These are phyloP conservation scores for Gracilariopsis chorda DNA, from an alignment of 23 red algal genomes.

Conservation along the genomic window DNA sequence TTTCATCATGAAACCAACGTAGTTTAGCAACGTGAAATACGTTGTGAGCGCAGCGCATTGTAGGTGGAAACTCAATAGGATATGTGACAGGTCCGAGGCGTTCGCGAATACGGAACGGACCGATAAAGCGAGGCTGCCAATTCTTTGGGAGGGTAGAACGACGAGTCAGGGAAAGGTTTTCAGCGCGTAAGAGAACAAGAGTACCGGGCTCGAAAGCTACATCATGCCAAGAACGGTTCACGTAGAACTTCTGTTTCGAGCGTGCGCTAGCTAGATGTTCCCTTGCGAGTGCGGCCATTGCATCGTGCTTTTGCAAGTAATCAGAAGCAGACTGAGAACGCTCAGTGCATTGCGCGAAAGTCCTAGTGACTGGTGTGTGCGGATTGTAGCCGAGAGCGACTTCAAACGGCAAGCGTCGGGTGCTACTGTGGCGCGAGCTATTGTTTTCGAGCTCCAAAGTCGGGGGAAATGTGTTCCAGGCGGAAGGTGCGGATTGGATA, in stretches of 20 bases:
- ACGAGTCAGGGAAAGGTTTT: too few species aligned
- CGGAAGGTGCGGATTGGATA: not conserved
- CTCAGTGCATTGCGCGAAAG: not conserved
- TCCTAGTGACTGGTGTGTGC: not conserved
- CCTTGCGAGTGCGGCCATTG: not conserved
- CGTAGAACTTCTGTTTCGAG: not conserved
- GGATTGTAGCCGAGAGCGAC: not conserved
- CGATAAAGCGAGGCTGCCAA: not conserved
- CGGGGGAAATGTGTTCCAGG: not conserved
- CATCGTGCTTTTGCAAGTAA: not conserved
- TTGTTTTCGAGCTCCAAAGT: not conserved
- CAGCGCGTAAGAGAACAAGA: too few species aligned
- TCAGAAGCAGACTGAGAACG: not conserved
- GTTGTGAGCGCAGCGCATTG: not conserved
- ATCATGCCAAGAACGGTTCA: not conserved
- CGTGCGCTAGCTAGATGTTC: not conserved
- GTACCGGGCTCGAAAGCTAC: too few species aligned
- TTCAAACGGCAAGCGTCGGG: not conserved
- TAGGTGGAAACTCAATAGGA: too few species aligned
- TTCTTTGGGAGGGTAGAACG: not conserved
- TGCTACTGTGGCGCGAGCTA: not conserved
- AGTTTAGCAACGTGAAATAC: not conserved
- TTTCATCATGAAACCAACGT: not conserved
- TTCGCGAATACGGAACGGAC: not conserved
- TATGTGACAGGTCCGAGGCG: not conserved